Evolutionary conservation across 345 rosid genomes (phyloP), one percentile per base, ranked within the genome.

Genomic region (Chamaenerion angustifolium): DNA sequence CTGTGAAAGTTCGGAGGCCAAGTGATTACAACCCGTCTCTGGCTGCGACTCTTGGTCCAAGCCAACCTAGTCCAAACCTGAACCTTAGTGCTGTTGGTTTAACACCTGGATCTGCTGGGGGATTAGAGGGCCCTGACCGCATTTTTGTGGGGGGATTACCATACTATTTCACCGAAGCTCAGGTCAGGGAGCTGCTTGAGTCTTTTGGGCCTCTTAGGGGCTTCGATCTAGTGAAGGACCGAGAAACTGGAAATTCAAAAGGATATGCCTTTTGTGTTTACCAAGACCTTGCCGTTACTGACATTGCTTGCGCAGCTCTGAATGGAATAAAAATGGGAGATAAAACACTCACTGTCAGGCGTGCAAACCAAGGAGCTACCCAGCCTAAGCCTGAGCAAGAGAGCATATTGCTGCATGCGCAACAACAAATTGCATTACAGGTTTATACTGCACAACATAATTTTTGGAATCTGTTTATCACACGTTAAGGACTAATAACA

Each of bases 261-360:
- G 95, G 96, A 67, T 88, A 88, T 55, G 95, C 96, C 0, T 88
- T 88, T 60, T 88, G 95, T 51, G 94, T 88, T 46, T 88, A 82
- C 61, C 90, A 84, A 69, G 99, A 93, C 66, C 88, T 88, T 40
- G 71, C 92, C 14, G 99, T 88, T 16, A 93, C 99, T 14, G 96
- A 88, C 61, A 82, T 88, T 52, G 99, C 99, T 21, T 93, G 99
- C 66, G 85, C 88, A 19, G 94, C 99, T 58, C 62, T 93, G 43
- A 93, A 88, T 64, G 95, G 96, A 62, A 82, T 93, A 52, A 93
- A 93, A 72, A 88, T 93, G 95, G 95, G 99, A 8, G 99, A 93
- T 69, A 93, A 93, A 72, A 93, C 95, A 27, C 95, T 93, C 57
- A 85, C 88, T 11, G 95, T 93, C 42, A 79, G 96, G 72, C 83